Evolutionary conservation across 805 yeast genomes (phyloP).

Genomic region (Candida glaebosa): DNA sequence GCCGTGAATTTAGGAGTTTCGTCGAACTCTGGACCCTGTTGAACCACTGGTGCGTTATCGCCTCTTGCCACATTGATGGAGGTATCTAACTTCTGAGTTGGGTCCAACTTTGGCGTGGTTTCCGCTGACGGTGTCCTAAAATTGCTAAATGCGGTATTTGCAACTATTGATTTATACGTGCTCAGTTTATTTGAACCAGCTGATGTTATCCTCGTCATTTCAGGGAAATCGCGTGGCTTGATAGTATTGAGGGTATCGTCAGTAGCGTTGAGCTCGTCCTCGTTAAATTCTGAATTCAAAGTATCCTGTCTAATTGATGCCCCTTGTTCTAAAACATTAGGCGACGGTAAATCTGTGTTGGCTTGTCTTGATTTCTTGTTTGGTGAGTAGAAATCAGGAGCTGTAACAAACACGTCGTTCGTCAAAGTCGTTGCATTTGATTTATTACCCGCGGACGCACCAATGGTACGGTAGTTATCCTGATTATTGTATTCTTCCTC

Average conservation of each 20-base stretch:
- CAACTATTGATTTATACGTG: constrained; percentile 17
- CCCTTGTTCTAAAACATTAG: neutral
- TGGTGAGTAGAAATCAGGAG: constrained; percentile 17
- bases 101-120: neutral
- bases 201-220: neutral
- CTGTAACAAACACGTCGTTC: constrained; percentile 23
- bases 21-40: neutral
- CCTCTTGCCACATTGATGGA: neutral
- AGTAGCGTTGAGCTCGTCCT: neutral
- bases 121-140: constrained; percentile 17
- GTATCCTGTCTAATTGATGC: neutral
- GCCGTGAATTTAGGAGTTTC: neutral
- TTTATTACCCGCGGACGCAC: constrained; percentile 8
- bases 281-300: neutral
- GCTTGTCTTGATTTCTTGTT: neutral
- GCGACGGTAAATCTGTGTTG: neutral
- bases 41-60: constrained; percentile 2
- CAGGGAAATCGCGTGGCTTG: neutral
- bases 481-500: constrained; percentile 1
- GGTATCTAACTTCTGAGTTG: neutral
- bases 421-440: constrained; percentile 12
- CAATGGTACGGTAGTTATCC: constrained; percentile 3
- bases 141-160: constrained; percentile 31
- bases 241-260: neutral
- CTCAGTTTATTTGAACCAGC: neutral